phyloP scores from a whole-genome alignment of 1,284 basidiomycete species.

The Sphaerobolus stellatus region DNA sequence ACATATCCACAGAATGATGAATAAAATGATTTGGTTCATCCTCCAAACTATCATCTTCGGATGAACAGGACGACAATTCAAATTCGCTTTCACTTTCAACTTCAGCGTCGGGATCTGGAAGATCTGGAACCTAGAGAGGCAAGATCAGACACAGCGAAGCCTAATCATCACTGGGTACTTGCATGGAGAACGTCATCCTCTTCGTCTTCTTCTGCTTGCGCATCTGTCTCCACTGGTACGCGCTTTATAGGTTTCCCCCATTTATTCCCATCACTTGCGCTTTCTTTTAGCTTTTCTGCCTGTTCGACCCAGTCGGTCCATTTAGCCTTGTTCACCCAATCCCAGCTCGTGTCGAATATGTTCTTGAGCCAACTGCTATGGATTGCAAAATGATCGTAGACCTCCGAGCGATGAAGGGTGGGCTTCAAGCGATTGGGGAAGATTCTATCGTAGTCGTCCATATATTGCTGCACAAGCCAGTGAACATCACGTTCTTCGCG shows the following conservation, averaged over 20 bases:
- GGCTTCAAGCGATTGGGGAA: not conserved
- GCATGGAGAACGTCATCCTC: not conserved
- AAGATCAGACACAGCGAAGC: not conserved
- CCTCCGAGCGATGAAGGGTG: slow-evolving; percentile 4
- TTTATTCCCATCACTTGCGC: not conserved
- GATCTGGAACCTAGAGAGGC: not conserved
- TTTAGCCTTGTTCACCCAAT: not conserved
- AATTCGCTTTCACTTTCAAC: not conserved
- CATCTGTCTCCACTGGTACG: not conserved
- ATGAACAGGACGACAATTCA: not conserved
- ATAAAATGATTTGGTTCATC: not conserved
- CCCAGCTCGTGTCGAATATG: not conserved
- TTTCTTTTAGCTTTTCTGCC: not conserved
- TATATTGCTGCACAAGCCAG: slow-evolving; percentile 8
- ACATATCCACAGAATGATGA: not conserved
- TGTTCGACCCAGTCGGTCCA: slow-evolving; percentile 5
- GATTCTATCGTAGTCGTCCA: slow-evolving; percentile 1
- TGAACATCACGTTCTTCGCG: slow-evolving; percentile 7
- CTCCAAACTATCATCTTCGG: slow-evolving; percentile 2
- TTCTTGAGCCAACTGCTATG: not conserved
- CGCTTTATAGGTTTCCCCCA: slow-evolving; percentile 1
- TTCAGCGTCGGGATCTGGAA: not conserved
- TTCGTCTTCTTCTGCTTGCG: not conserved
- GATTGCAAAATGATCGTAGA: slow-evolving; percentile 10
- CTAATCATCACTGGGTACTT: not conserved